A percentile compares a stretch with the other conserved stretches of the same genome.
Evolutionary conservation across 2,329 filamentous ascomycete species (phyloP).

Genomic region (Botryotinia calthae): DNA sequence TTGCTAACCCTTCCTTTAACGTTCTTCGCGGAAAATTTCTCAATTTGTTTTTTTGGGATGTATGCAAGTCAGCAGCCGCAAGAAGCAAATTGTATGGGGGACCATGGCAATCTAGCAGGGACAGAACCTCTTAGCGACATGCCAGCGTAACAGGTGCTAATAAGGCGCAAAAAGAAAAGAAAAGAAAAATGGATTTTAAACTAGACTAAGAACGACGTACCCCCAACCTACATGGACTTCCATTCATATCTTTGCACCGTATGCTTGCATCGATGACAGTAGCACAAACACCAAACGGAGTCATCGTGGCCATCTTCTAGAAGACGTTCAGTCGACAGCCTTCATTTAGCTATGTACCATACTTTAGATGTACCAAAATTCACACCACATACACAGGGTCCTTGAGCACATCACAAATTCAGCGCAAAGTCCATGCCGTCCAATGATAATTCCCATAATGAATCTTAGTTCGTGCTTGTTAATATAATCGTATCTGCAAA

Average conservation of each 20-base stretch:
- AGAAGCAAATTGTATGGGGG: not conserved
- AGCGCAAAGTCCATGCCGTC: not conserved
- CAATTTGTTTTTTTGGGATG: not conserved
- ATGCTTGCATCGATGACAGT: not conserved
- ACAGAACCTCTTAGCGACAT: not conserved
- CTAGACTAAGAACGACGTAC: not conserved
- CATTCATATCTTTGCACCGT: constrained; percentile 4
- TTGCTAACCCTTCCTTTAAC: not conserved
- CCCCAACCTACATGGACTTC: constrained; percentile 2
- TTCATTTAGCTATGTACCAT: not conserved
- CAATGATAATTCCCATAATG: not conserved
- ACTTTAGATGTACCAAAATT: not conserved
- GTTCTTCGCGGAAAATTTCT: not conserved
- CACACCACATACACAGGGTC: not conserved
- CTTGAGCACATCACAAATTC: not conserved
- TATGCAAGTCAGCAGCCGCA: constrained; percentile 18
- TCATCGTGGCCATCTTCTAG: constrained; percentile 8
- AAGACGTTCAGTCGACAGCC: not conserved
- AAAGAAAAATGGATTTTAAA: not conserved
- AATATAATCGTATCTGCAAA: not conserved
- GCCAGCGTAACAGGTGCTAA: not conserved
- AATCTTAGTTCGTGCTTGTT: not conserved
- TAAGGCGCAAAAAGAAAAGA: not conserved
- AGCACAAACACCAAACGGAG: not conserved
- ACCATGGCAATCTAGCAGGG: constrained; percentile 3